These are phyloP conservation scores for Aspergillus diversus DNA, from an alignment of 495 filamentous ascomycete genomes.

Conservation along the genomic window DNA sequence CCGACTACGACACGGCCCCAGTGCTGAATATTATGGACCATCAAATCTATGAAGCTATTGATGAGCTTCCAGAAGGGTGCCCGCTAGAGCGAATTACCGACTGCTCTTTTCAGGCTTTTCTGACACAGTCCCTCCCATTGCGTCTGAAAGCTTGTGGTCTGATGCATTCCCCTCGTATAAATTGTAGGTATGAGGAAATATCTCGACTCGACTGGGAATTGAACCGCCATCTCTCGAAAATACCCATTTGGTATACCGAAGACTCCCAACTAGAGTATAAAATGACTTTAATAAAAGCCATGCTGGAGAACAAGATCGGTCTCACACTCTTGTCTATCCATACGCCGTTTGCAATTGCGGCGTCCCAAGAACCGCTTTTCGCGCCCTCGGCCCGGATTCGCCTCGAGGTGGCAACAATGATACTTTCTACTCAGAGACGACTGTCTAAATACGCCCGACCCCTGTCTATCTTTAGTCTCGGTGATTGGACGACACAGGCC, in stretches of 20 bases:
- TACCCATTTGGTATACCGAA: conserved; percentile 37
- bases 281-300: conserved; percentile 35
- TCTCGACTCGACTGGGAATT: conserved; percentile 47
- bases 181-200: conserved; percentile 51
- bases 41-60: conserved; percentile 42
- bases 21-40: conserved; percentile 56
- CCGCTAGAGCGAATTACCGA: conserved; percentile 42
- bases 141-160: conserved; percentile 42
- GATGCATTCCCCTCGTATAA: conserved; percentile 49
- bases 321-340: conserved; percentile 45
- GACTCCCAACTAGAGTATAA: conserved; percentile 37
- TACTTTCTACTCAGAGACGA: conserved; percentile 42
- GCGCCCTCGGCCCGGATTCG: conserved; percentile 43
- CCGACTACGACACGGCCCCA: conserved; percentile 61
- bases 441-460: conserved; percentile 38
- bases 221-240: conserved; percentile 38
- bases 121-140: conserved; percentile 40
- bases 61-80: conserved; percentile 34
- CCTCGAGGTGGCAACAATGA: conserved; percentile 43
- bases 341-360: conserved; percentile 50
- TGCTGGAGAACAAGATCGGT: conserved; percentile 42
- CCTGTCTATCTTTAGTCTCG: conserved; percentile 43
- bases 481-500: conserved; percentile 48
- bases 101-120: conserved; percentile 40
- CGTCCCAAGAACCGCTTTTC: conserved; percentile 40